Evolutionary conservation across 495 filamentous ascomycete species (phyloP), one percentile per base, ranked within the genome.

Genomic region (Penicillium lividum): DNA sequence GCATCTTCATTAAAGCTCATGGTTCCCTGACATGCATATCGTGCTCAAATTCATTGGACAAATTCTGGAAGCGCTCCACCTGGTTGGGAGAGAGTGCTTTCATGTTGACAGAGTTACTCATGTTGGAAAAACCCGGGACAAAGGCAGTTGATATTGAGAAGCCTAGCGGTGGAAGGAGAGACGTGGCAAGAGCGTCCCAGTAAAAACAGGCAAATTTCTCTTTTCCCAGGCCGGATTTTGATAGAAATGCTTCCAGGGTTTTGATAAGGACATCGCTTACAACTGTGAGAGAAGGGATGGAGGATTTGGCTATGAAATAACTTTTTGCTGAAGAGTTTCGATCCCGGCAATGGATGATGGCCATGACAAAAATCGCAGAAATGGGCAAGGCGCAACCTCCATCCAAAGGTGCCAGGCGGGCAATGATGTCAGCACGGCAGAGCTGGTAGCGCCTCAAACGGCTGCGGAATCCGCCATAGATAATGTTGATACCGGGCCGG

Each of bases 21-120:
- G n/a, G n/a, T 51, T 1, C 49, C 13, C 31, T 27, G 53, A 91
- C 90, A 79, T 84, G 72, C 38, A 86, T 72, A 51, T 86, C 77
- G 0, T 89, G 86, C 58, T 89, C 83, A 62, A 87, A 93, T 48
- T 86, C 81, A 54, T 80, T 79, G 49, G 80, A 83, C 33, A 82
- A 68, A 59, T 79, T 75, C 64, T 83, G 79, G 67, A 80, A 77
- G 15, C 77, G 72, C 60, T 82, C 77, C 74, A 83, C 73, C 56
- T 83, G 80, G 47, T 79, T 78, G 43, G 73, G 68, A 0, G 80
- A 77, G 49, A 82, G 63, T 28, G 75, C 58, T 58, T 77, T 78
- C 77, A 81, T 78, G 50, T 69, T 77, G 69, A 62, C 61, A 7
- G 59, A 60, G 42, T 58, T 57, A 52, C 59, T 62, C 63, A 65